Percentiles rank a stretch among this genome's conserved stretches.
phyloP scores from a whole-genome alignment of 441 rosid species.

The Pelargonium fulgidum region DNA sequence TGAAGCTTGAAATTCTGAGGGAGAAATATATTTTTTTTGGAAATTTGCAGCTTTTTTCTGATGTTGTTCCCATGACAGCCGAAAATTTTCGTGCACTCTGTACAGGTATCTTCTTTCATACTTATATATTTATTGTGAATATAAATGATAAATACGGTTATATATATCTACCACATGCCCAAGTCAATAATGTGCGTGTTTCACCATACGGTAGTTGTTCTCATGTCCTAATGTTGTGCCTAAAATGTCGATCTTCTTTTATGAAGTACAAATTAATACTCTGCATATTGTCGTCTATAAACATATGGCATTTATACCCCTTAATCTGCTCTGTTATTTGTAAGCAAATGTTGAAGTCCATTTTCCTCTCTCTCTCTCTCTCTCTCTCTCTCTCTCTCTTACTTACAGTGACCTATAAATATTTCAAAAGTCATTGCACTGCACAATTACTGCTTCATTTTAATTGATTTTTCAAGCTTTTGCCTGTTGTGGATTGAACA shows the following conservation, averaged over 20 bases:
- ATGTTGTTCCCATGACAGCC: conserved; percentile 89
- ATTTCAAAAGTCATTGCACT: too few species aligned
- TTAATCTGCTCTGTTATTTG: too few species aligned
- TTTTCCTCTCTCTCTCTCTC: too few species aligned
- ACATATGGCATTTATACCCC: too few species aligned
- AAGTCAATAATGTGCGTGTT: neutral
- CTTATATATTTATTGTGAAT: neutral
- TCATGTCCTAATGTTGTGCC: too few species aligned
- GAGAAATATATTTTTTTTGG: conserved; percentile 9
- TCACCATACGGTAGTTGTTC: too few species aligned
- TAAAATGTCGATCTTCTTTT: too few species aligned
- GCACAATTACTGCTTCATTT: neutral
- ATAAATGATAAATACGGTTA: neutral
- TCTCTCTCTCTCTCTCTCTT: too few species aligned
- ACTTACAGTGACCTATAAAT: too few species aligned
- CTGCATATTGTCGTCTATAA: too few species aligned
- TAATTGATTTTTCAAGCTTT: neutral
- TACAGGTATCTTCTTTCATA: conserved; percentile 48
- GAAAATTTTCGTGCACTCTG: conserved; percentile 94
- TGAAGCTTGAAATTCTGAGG: neutral
- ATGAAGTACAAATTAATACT: too few species aligned
- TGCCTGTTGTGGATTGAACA: neutral
- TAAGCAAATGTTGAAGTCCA: too few species aligned
- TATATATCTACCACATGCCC: neutral
- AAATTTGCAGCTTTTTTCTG: conserved; percentile 67